Evolutionary conservation across 2,329 filamentous ascomycete species (phyloP).

Genomic region (Apiospora marii): DNA sequence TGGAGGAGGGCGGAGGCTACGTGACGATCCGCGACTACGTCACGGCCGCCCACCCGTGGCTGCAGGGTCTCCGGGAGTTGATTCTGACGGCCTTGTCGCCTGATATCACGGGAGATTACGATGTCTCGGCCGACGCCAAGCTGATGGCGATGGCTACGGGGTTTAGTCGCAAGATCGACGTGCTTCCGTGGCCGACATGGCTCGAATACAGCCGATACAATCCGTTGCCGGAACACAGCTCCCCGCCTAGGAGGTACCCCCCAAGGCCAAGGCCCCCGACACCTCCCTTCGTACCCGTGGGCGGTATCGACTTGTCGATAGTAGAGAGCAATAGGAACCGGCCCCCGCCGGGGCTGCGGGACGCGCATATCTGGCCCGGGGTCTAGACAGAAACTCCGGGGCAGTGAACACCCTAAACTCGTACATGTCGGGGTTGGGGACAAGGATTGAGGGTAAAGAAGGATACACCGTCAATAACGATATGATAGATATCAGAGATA

Average conservation of each 20-base stretch:
- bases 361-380: not conserved
- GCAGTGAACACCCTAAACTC: too few relatives aligned
- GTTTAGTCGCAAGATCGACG: not conserved
- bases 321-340: not conserved
- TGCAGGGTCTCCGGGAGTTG: not conserved
- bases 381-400: not conserved
- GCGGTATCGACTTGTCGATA: not conserved
- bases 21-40: not conserved
- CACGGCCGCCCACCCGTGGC: not conserved
- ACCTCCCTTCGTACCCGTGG: not conserved
- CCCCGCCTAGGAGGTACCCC: not conserved
- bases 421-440: too few relatives aligned
- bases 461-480: too few relatives aligned
- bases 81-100: not conserved
- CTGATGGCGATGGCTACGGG: not conserved
- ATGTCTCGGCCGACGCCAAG: not conserved
- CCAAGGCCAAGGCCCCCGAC: not conserved
- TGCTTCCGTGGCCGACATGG: not conserved
- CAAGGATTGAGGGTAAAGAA: too few relatives aligned
- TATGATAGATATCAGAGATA: too few relatives aligned
- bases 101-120: too few relatives aligned
- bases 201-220: not conserved
- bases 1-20: not conserved
- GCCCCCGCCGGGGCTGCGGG: not conserved
- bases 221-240: not conserved